Base-by-base conservation (phyloP, 768 basidiomycete species). In the Amanita subjunquillea region DNA sequence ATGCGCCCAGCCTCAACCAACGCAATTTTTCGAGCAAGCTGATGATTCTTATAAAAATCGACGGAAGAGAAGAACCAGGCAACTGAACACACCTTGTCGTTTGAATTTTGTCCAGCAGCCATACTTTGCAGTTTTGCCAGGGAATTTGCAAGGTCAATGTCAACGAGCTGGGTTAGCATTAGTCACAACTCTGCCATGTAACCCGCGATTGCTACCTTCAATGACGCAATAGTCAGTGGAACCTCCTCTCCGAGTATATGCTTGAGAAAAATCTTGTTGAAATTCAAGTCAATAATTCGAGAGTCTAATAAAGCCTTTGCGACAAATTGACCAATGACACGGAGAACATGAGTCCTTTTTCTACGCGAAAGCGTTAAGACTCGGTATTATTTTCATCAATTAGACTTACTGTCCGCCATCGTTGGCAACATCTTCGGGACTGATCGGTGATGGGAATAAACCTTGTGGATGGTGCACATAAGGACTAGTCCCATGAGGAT, bases 231-330 rank as follows among this genome's bases (percentile, higher is more conserved):
- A 3, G 85, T 88, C 57, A 88, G 70, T 12, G 91, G 86, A 25
- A 98, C 77, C 36, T 89, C 83, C 57, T 93, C 88, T 20, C 90
- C 91, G 12, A 98, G 79, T 5, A 94, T 77, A 48, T 90, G 77
- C 65, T 90, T 91, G 57, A 98, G 73, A 77, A 98, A 97, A n/a
- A 95, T 71, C 65, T 89, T 91, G 72, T 92, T 97, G 66, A 98
- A 83, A 27, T 89, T 84, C 58, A 98, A 73, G 65, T 98, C 96
- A 68, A 98, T 95, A 63, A 98, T 97, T 17, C 96, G 81, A 8
- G 94, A 96, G 68, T 99, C 96, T 41, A 98, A 72, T 77, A 98
- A 83, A 3, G 95, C 93, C 69, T 97, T 95, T 7, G 93, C 96
- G 23, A 96, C 84, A 67, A 98, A 97, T 66, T 95, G 91, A 3